Conservation (phyloP, 805 yeast species). For the Priceomyces carsonii region DNA sequence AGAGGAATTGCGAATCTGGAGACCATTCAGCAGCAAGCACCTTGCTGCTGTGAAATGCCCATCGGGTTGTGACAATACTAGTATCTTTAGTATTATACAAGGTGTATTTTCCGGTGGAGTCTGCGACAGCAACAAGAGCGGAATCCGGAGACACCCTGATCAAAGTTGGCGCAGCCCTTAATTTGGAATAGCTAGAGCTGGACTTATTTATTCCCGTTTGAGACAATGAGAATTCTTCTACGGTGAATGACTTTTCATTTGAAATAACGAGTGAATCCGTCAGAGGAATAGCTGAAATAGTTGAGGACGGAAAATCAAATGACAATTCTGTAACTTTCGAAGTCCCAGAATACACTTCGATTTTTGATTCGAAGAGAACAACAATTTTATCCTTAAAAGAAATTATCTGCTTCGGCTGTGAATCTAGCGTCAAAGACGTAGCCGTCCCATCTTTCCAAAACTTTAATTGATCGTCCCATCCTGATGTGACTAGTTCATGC, state of each 20-base stretch:
- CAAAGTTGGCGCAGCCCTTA: conserved; percentile 63
- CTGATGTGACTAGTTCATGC: conserved; percentile 50
- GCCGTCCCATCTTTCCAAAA: conserved; percentile 25
- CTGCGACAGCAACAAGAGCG: conserved; percentile 78
- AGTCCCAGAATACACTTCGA: conserved; percentile 21
- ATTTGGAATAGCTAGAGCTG: conserved; percentile 48
- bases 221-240: conserved; percentile 26
- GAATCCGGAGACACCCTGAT: conserved; percentile 73
- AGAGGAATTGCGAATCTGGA: conserved; percentile 66
- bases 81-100: conserved; percentile 59
- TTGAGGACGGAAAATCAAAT: conserved; percentile 24
- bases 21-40: conserved; percentile 82
- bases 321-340: conserved; percentile 14
- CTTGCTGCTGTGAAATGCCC: conserved; percentile 93
- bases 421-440: conserved; percentile 14
- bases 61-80: conserved; percentile 73
- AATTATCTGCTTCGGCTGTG: conserved; percentile 39
- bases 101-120: conserved; percentile 81
- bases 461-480: conserved; percentile 86
- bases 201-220: conserved; percentile 34
- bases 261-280: conserved; percentile 26
- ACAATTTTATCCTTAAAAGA: conserved; percentile 27
- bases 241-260: conserved; percentile 27
- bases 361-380: conserved; percentile 31
- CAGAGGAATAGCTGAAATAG: conserved; percentile 22